phyloP scores from a whole-genome alignment of 228 moss, liverwort and hornwort genomes.

The Sphagnum fallax region DNA sequence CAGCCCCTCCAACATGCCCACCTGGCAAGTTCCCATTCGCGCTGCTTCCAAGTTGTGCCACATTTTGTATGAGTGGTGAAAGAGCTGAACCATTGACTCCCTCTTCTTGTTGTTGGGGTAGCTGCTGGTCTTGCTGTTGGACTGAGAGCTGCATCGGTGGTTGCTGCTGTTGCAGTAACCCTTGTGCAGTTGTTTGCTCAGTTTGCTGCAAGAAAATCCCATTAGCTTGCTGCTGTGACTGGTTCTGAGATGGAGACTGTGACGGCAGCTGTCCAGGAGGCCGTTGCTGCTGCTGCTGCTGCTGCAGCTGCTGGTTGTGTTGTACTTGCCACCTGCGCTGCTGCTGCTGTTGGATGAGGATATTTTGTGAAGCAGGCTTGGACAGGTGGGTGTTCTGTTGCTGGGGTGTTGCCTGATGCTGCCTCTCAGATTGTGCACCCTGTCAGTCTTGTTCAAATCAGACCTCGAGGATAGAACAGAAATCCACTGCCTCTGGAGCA shows the following conservation, averaged over 20 bases:
- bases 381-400: conserved; percentile 40
- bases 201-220: not conserved
- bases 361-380: conserved; percentile 29
- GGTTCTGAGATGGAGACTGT: conserved; percentile 17
- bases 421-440: conserved; percentile 57
- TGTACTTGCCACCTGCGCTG: conserved; percentile 18
- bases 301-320: conserved; percentile 18
- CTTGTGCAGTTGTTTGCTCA: conserved; percentile 2
- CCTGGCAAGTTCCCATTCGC: conserved; percentile 44
- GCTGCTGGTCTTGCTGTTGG: conserved; percentile 22
- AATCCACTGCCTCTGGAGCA: too few relatives aligned
- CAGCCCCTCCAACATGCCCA: conserved; percentile 30
- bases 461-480: not conserved
- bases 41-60: conserved; percentile 31
- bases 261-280: conserved; percentile 25
- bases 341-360: conserved; percentile 26
- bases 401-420: conserved; percentile 44
- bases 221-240: conserved; percentile 13
- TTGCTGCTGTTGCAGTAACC: conserved; percentile 16
- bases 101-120: conserved; percentile 28
- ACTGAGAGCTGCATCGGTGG: not conserved
- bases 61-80: conserved; percentile 27
- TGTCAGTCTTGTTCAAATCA: conserved; percentile 7
- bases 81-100: conserved; percentile 37
- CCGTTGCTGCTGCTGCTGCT: conserved; percentile 37